Evolutionary conservation across 2,329 filamentous ascomycete genomes (phyloP), one percentile per base, ranked within the genome.

Genomic region (Akanthomyces lecanii): DNA sequence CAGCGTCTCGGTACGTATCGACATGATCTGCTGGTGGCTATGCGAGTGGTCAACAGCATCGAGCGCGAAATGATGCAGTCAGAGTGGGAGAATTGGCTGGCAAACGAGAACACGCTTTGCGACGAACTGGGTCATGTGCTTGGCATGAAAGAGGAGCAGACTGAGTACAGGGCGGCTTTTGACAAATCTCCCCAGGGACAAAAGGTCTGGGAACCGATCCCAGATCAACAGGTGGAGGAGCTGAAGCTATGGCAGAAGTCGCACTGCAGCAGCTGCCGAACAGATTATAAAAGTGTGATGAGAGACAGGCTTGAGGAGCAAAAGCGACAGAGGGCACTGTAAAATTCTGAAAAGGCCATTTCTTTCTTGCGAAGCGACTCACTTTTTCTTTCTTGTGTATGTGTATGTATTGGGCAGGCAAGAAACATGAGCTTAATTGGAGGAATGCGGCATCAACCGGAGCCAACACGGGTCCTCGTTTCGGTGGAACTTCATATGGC

Each of bases 81-180:
- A 0, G 94, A 97, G 74, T 99, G 92, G 89, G 93, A 97, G 77
- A 90, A 91, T 66, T 99, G 94, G 93, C 82, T 98, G 36, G 76
- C 84, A 3, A 89, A 91, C 67, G 95, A 99, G 77, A 88, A 87
- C 66, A 76, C 81, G 40, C 85, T 90, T 55, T 99, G 95, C 74
- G 85, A 85, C 63, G 84, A 89, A 71, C 78, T 85, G 6, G 77
- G 79, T 30, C 71, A 71, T 38, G 74, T 82, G 69, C 73, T 89
- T 23, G 63, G 70, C 11, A 58, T 66, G 4, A 71, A 72, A 48
- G 66, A 71, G 4, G 66, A 66, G 47, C 64, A 60, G 55, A 66
- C 62, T 62, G 66, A 67, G 59, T 64, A 65, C 67, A 45, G 69
- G 67, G 38, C 66, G 64, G 57, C 8, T 8, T 33, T 52, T 36